Evolutionary conservation across 2,329 filamentous ascomycete species (phyloP), one percentile per base, ranked within the genome.

Genomic region (Emergomyces africanus): DNA sequence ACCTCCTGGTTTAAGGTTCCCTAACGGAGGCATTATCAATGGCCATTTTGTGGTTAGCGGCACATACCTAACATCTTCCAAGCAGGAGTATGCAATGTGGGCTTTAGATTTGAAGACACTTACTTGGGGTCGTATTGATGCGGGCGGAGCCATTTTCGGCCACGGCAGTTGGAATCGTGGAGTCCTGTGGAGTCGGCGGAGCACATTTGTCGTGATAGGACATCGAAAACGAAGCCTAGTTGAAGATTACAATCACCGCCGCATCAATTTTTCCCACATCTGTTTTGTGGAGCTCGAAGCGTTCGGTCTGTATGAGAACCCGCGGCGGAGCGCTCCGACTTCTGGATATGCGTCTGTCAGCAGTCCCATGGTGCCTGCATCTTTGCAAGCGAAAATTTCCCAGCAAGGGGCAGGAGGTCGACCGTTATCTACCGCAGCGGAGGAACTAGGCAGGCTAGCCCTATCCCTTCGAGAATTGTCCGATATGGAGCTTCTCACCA

Each of bases 151-250:
- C 62, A 91, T 97, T 2, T 97, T 99, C 72, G 92, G 89, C 67
- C 90, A 96, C 70, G 94, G 94, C 50, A 97, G 92, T 72, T 99
- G 94, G 94, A 99, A 99, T 70, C 82, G 94, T 60, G 94, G 94
- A 46, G 83, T 99, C 35, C 74, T 99, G 8, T 99, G 94, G 94
- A 88, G 89, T 68, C 83, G 92, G 49, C 83, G 94, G 63, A 99
- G 96, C 70, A 89, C 90, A 0, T 99, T 97, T 75, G 90, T 97
- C 39, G 92, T 99, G 63, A 79, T 99, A 42, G 94, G 94, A 53
- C 95, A 96, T 71, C 84, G 94, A 42, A 96, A 95, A 73, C 81
- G 94, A 62, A 96, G 89, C 65, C 79, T 99, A 37, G 92, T 97
- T 0, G 92, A 99, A 66, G 94, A 99, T 72, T 99, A 99, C 74